Evolutionary conservation across 2,329 filamentous ascomycete species (phyloP).

Genomic region (Fusarium goolgardi): DNA sequence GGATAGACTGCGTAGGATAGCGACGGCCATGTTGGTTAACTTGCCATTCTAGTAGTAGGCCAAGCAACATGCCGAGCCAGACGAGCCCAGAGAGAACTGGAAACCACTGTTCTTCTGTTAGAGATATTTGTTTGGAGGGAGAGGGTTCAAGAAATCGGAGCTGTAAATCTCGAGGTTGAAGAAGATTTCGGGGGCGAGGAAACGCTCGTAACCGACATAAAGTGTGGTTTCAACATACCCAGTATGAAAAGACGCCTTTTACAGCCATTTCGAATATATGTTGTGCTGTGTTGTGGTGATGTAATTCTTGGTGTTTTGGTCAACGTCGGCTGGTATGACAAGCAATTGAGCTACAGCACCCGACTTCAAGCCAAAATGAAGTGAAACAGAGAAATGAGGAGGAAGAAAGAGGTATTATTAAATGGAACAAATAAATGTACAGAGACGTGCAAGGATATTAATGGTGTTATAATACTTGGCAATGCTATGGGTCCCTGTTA

Average conservation of each 20-base stretch:
- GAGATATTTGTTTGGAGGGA: slow-evolving; percentile 54
- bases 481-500: slow-evolving; percentile 29
- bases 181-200: slow-evolving; percentile 98
- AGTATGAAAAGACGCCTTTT: slow-evolving; percentile 53
- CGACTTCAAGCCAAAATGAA: not conserved
- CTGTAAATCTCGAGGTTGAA: slow-evolving; percentile 99
- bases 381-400: not conserved
- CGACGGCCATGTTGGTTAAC: slow-evolving; percentile 63
- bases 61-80: slow-evolving; percentile 76
- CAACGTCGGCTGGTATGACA: not conserved
- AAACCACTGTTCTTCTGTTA: slow-evolving; percentile 58
- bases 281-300: not conserved
- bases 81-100: slow-evolving; percentile 74
- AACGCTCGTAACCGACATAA: slow-evolving; percentile 94
- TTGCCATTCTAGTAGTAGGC: slow-evolving; percentile 77
- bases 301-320: slow-evolving; percentile 2
- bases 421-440: not conserved
- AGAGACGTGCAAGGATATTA: slow-evolving; percentile 1
- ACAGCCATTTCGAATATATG: slow-evolving; percentile 47
- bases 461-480: slow-evolving; percentile 15
- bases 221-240: slow-evolving; percentile 48
- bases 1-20: slow-evolving; percentile 69
- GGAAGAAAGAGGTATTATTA: not conserved
- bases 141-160: slow-evolving; percentile 95
- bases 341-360: slow-evolving; percentile 3